These are phyloP conservation scores for Penicillium sp. DNA, from an alignment of 2,329 filamentous ascomycete species.

Conservation along the genomic window DNA sequence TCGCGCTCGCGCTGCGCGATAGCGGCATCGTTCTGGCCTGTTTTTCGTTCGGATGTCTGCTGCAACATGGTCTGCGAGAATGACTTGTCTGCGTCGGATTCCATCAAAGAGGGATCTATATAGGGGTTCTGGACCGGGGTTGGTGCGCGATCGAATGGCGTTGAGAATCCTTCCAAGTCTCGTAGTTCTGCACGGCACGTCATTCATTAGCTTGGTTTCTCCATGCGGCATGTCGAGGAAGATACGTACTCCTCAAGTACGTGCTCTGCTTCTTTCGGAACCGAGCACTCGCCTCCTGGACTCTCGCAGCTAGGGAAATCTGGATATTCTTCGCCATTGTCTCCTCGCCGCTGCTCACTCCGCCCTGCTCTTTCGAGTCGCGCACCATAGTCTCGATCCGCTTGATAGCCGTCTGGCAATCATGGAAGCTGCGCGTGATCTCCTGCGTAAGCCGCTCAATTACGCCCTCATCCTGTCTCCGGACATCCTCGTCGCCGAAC, in stretches of 20 bases:
- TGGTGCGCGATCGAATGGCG: slow-evolving; percentile 47
- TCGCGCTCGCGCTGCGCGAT: slow-evolving; percentile 92
- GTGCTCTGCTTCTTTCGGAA: slow-evolving; percentile 97
- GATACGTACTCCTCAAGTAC: slow-evolving; percentile 76
- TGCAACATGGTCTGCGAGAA: slow-evolving; percentile 87
- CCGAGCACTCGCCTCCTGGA: slow-evolving; percentile 83
- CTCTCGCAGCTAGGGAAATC: slow-evolving; percentile 77
- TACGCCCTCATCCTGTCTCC: slow-evolving; percentile 77
- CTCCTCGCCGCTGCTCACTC: slow-evolving; percentile 76
- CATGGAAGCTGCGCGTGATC: slow-evolving; percentile 83
- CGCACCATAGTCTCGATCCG: slow-evolving; percentile 80
- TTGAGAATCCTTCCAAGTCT: slow-evolving; percentile 60
- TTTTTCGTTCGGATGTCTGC: slow-evolving; percentile 60
- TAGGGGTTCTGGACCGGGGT: slow-evolving; percentile 59
- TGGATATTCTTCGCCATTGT: slow-evolving; percentile 96
- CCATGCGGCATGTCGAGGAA: background rate
- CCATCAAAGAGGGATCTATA: slow-evolving; percentile 79
- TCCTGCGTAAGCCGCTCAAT: slow-evolving; percentile 87
- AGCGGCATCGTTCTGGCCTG: slow-evolving; percentile 65
- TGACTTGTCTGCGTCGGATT: slow-evolving; percentile 87
- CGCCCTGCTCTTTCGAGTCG: slow-evolving; percentile 66
- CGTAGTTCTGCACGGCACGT: slow-evolving; percentile 57
- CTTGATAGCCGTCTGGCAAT: slow-evolving; percentile 84
- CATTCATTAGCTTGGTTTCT: slow-evolving; percentile 9
- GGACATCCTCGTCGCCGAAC: slow-evolving; percentile 91